Percentiles rank a stretch among this genome's conserved stretches.
Evolutionary conservation across 306 rosid species (phyloP).

Genomic region (Mucuna pruriens): DNA sequence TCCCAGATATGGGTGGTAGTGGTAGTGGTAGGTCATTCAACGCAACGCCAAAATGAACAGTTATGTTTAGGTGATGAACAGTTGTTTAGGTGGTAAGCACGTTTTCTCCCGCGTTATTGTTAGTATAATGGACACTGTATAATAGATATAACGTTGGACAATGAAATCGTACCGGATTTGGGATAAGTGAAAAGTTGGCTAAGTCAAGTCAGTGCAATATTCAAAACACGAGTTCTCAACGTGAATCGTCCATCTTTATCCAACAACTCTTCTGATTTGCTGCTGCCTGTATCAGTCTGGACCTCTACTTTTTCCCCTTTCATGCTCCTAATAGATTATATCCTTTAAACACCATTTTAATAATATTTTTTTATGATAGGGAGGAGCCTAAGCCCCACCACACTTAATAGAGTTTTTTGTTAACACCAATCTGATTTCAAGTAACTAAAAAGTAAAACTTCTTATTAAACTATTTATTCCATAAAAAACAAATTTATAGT

Average conservation of each 20-base stretch:
- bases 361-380: too few relatives aligned
- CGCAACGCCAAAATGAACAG: constrained; percentile 9
- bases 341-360: neutral
- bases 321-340: too few relatives aligned
- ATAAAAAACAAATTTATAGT: neutral
- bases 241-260: neutral
- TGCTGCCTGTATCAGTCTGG: neutral
- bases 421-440: neutral
- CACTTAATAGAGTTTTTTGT: neutral
- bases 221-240: neutral
- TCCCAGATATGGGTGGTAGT: neutral
- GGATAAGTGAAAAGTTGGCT: neutral
- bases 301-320: neutral
- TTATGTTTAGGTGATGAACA: neutral
- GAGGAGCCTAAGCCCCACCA: too few relatives aligned
- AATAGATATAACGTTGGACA: neutral
- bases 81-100: neutral
- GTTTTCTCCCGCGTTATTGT: neutral
- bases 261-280: neutral
- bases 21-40: constrained; percentile 22
- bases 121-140: neutral
- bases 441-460: neutral
- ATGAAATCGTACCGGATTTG: neutral
- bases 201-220: neutral
- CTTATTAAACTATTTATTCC: neutral